A percentile compares a stretch with the other conserved stretches of the same genome.
Conservation (phyloP, 2,329 filamentous ascomycete genomes). For the Diaporthe ampelina region DNA sequence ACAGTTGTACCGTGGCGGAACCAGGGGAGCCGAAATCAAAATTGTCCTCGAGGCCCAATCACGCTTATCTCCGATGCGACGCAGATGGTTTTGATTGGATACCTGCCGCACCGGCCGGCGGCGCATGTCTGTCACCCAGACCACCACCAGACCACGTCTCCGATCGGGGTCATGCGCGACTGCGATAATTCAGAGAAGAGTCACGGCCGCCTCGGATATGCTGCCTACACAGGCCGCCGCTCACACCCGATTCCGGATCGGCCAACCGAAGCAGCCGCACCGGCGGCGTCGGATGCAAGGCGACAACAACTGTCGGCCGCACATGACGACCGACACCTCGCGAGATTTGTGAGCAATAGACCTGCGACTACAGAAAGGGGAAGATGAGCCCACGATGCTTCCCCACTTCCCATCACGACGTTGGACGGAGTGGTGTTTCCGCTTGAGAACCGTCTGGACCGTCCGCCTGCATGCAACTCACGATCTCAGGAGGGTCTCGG, state of each 20-base stretch:
- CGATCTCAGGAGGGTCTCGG: conserved; percentile 31
- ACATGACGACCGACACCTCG: conserved; percentile 25
- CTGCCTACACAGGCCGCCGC: not conserved
- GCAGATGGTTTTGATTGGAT: conserved; percentile 1
- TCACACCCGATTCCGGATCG: not conserved
- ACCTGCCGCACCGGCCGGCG: conserved; percentile 14
- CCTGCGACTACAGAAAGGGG: conserved; percentile 22
- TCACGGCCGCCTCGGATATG: conserved; percentile 14
- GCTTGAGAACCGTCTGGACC: conserved; percentile 27
- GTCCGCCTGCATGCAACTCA: conserved; percentile 32
- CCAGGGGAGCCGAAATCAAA: conserved; percentile 29
- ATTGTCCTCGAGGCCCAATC: conserved; percentile 14
- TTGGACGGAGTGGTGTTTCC: conserved; percentile 31
- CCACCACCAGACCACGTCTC: conserved; percentile 9
- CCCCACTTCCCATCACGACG: conserved; percentile 17
- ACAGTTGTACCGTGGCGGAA: conserved; percentile 29
- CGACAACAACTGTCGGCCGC: not conserved
- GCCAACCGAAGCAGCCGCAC: not conserved
- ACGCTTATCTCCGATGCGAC: conserved; percentile 33
- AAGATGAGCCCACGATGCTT: conserved; percentile 13
- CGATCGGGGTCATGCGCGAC: conserved; percentile 8
- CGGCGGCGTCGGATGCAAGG: not conserved
- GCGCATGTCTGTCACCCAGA: conserved; percentile 31
- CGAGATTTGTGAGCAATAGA: conserved; percentile 22
- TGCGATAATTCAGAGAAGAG: not conserved